Evolutionary conservation across 106 monocot species (phyloP), one percentile per base, ranked within the genome.

Genomic region (Amphibolis antarctica): DNA sequence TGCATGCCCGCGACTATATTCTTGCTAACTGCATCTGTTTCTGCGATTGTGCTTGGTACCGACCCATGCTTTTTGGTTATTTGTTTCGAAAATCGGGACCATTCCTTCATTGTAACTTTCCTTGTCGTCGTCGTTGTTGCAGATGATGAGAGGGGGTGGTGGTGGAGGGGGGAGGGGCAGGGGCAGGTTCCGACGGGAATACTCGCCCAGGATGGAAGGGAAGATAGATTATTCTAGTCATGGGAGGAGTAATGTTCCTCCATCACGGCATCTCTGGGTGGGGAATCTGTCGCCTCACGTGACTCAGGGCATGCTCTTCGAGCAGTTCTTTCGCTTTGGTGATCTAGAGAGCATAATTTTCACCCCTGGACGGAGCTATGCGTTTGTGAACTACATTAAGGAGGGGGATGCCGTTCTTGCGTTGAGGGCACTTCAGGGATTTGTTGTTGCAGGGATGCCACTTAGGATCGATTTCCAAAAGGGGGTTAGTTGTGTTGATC

Each of bases 401-500:
- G 77, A 66, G 60, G 86, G 82, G 27, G 94, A 86, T 70, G 94
- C 94, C n/a, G 70, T 80, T 14, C 54, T 73, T 58, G 94, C 94
- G 12, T 28, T 80, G 53, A 78, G 78, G 62, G 75, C 43, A n/a
- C 81, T 94, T 10, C 81, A 89, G 28, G 94, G 89, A 20, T 56
- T 46, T 30, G 69, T 51, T 57, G 42, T 94, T 67, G 75, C 67
- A 0, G 94, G 89, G 69, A 59, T 65, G 74, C 77, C 85, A 30
- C 65, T 94, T 81, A 94, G 74, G 63, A 82, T 94, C 86, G 86
- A 94, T 75, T 94, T 89, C 78, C 78, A 89, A 22, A 94, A 94
- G 86, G 85, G 79, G 94, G 89, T 94, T 86, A 94, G 94, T 89
- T 43, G 53, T 79, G 71, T 86, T 62, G 69, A 70, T 71, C 71